phyloP scores from a whole-genome alignment of 179 eudicot genomes.

The Camellia oleifera region DNA sequence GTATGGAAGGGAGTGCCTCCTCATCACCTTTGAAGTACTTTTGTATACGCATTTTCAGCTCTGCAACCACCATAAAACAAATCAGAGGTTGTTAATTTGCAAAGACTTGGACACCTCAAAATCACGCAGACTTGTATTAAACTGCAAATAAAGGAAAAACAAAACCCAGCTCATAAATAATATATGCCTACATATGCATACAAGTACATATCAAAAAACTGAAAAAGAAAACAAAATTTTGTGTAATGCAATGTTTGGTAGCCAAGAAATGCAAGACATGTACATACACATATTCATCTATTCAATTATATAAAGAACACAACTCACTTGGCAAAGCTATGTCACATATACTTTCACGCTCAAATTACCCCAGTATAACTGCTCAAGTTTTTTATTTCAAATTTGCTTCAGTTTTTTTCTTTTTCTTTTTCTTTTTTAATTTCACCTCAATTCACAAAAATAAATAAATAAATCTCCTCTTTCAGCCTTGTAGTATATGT shows the following conservation, averaged over 20 bases:
- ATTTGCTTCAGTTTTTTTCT: no score
- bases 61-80: constrained; percentile 30
- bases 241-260: not conserved
- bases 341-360: no score
- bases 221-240: not conserved
- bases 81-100: not conserved
- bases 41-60: constrained; percentile 49
- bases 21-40: constrained; percentile 48
- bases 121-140: not conserved
- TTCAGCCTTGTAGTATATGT: no score
- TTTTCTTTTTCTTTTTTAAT: no score
- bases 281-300: not conserved
- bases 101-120: not conserved
- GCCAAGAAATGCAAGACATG: not conserved
- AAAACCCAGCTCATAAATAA: not conserved
- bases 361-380: no score
- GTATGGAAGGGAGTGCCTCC: constrained; percentile 50
- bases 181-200: not conserved
- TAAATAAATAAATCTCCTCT: no score
- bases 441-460: no score
- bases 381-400: no score
- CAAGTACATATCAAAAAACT: not conserved
- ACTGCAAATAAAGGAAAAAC: not conserved
- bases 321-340: no score
- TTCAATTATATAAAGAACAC: no score